Evolutionary conservation across 306 rosid genomes (phyloP).

Genomic region (Ziziphus jujuba): DNA sequence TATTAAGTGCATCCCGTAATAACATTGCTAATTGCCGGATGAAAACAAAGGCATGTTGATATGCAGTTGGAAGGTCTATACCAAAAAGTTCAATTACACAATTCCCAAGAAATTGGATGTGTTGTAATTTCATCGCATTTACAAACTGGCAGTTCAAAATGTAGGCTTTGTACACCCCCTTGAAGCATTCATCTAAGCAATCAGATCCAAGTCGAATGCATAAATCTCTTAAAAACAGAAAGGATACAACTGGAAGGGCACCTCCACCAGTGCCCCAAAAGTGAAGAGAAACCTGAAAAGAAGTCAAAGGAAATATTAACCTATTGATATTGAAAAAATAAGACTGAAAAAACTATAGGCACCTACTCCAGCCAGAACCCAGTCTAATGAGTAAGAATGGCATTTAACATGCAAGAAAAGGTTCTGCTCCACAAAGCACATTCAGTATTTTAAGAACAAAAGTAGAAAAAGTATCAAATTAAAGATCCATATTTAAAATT

Average conservation of each 20-base stretch:
- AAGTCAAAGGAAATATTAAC: conserved; percentile 11
- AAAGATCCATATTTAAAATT: no score
- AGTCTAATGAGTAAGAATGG: not conserved
- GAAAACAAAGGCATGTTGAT: conserved; percentile 87
- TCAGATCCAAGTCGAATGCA: conserved; percentile 85
- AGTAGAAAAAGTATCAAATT: no score
- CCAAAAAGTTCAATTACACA: conserved; percentile 76
- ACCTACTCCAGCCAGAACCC: not conserved
- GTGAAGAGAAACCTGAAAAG: conserved; percentile 77
- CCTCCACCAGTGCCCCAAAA: conserved; percentile 98
- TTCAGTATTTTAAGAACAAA: no score
- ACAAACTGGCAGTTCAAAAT: conserved; percentile 91
- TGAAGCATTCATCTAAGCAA: conserved; percentile 83
- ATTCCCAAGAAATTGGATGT: conserved; percentile 76
- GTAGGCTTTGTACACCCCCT: conserved; percentile 92
- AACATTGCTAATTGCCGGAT: conserved; percentile 93
- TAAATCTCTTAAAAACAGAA: conserved; percentile 73
- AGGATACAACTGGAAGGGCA: conserved; percentile 76
- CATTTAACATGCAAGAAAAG: not conserved
- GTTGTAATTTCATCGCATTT: conserved; percentile 76
- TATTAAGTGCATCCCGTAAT: conserved; percentile 80
- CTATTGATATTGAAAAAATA: not conserved
- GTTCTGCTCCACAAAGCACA: no score
- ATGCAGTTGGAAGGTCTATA: conserved; percentile 78
- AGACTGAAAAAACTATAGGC: not conserved